These are phyloP conservation scores for Angophora floribunda DNA, from an alignment of 345 rosid species.

Conservation along the genomic window DNA sequence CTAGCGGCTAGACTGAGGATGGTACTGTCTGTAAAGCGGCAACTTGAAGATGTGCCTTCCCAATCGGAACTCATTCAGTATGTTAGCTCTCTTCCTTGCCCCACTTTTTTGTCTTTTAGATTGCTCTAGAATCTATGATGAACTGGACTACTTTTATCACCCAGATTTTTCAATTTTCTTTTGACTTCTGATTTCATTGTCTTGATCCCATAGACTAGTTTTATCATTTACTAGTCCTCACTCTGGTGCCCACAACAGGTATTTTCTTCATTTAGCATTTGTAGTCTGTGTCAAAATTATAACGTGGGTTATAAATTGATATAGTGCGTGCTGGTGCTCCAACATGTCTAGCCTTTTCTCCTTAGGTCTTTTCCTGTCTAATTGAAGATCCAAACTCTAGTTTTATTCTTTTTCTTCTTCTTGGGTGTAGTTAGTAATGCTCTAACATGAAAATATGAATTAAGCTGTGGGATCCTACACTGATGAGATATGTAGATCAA, in stretches of 20 bases:
- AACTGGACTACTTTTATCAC: not conserved
- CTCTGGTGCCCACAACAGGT: not conserved
- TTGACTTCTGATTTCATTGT: not conserved
- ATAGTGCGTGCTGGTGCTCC: not conserved
- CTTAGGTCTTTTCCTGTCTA: not conserved
- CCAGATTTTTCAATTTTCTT: not conserved
- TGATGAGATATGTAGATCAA: not conserved
- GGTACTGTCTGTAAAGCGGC: conserved; percentile 40
- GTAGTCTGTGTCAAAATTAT: not conserved
- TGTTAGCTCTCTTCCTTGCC: conserved; percentile 6
- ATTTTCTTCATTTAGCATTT: not conserved
- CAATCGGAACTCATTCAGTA: conserved; percentile 82
- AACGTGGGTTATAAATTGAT: not conserved
- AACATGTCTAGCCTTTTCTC: not conserved
- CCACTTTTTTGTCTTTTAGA: not conserved
- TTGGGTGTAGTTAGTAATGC: not conserved
- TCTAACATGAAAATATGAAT: not conserved
- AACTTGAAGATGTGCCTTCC: conserved; percentile 64
- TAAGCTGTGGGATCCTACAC: not conserved
- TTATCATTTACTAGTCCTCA: not conserved
- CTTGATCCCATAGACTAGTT: not conserved
- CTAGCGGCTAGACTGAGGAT: conserved; percentile 50
- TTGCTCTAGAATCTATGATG: not conserved
- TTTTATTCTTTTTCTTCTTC: not conserved
- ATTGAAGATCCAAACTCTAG: not conserved